These are phyloP conservation scores for Prillingera fragicola DNA, from an alignment of 1,284 basidiomycete genomes.

Conservation along the genomic window DNA sequence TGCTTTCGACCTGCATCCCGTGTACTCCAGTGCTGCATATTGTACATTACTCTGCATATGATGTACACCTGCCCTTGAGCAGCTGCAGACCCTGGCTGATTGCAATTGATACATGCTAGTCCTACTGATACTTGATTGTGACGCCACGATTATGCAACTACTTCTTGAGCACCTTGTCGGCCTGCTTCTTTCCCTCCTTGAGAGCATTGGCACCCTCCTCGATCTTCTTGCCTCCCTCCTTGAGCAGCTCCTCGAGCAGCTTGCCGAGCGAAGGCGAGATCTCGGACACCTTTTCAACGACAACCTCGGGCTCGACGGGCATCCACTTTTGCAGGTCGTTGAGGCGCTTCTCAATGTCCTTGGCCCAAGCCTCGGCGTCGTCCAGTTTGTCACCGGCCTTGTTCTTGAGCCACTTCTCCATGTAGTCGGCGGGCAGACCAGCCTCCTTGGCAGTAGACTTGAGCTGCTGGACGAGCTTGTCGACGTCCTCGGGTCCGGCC, in stretches of 20 bases:
- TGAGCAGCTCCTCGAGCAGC: constrained; percentile 36
- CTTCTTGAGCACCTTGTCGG: constrained; percentile 6
- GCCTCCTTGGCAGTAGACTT: constrained; percentile 43
- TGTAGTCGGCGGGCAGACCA: constrained; percentile 41
- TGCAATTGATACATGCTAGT: no score
- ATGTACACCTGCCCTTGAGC: no score
- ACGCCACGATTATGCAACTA: no score
- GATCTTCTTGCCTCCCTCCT: constrained; percentile 25
- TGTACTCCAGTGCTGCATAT: no score
- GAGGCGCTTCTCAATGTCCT: constrained; percentile 32
- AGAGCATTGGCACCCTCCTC: constrained; percentile 8
- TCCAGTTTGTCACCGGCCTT: constrained; percentile 39
- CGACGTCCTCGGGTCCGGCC: constrained; percentile 39
- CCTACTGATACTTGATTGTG: no score
- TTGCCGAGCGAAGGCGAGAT: constrained; percentile 41
- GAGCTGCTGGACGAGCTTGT: constrained; percentile 39
- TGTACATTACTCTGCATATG: no score
- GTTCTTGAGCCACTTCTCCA: constrained; percentile 36
- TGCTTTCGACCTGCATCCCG: no score
- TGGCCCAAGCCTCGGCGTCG: constrained; percentile 35
- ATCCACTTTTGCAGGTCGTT: constrained; percentile 30
- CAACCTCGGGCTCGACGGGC: constrained; percentile 38
- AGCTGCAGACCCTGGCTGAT: no score
- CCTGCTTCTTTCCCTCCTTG: constrained; percentile 32
- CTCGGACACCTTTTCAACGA: constrained; percentile 35